These are phyloP conservation scores for Amphichorda felina DNA, from an alignment of 2,329 filamentous ascomycete genomes.

Conservation along the genomic window DNA sequence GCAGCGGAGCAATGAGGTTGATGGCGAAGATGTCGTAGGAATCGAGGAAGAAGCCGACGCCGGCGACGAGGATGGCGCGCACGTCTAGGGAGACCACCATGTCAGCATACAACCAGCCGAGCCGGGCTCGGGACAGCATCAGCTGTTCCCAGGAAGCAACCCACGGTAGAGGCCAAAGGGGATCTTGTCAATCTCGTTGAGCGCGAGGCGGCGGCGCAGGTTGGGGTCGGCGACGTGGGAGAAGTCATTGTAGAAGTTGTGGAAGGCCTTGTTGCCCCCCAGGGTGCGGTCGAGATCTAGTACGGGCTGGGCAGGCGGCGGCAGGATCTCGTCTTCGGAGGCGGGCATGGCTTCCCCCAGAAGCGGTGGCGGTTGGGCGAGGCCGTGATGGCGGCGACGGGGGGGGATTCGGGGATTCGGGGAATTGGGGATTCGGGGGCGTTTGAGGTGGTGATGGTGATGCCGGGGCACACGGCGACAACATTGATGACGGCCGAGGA, in stretches of 20 bases:
- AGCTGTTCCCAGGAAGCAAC: constrained; percentile 7
- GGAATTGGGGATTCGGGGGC: no score
- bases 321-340: constrained; percentile 24
- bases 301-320: constrained; percentile 20
- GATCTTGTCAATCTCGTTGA: constrained; percentile 71
- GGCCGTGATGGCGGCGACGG: neutral
- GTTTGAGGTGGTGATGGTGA: no score
- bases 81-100: constrained; percentile 35
- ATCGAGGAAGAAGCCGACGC: constrained; percentile 76
- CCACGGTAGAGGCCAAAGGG: constrained; percentile 60
- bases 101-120: neutral
- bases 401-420: no score
- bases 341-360: constrained; percentile 12
- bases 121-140: neutral
- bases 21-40: constrained; percentile 76
- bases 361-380: neutral
- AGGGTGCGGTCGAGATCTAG: constrained; percentile 21
- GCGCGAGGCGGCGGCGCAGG: constrained; percentile 59
- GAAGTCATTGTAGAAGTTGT: constrained; percentile 63
- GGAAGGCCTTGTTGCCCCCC: constrained; percentile 57
- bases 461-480: no score
- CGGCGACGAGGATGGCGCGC: constrained; percentile 62
- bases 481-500: neutral
- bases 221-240: constrained; percentile 60
- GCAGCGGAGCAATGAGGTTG: constrained; percentile 57